Evolutionary conservation across 176 grass and related monocot genomes (phyloP).

Genomic region (Hyparrhenia diplandra): DNA sequence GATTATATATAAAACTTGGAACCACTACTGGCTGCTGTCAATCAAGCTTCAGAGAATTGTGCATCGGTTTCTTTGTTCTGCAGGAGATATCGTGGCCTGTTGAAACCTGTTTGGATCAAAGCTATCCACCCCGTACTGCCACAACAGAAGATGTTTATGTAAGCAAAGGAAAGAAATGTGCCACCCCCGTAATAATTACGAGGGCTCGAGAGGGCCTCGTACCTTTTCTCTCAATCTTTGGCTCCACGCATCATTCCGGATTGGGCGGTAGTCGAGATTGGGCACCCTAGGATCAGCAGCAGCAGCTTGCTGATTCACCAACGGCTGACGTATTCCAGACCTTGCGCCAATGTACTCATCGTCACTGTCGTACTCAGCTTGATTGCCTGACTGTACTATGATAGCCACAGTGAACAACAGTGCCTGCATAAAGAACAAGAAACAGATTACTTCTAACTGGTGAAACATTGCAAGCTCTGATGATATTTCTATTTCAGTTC

Average conservation of each 20-base stretch:
- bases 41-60: conserved; percentile 49
- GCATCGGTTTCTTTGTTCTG: conserved; percentile 49
- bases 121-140: conserved; percentile 76
- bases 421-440: conserved; percentile 43
- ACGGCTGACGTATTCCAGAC: conserved; percentile 47
- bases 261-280: conserved; percentile 78
- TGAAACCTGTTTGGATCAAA: conserved; percentile 56
- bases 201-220: background rate
- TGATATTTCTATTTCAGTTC: background rate
- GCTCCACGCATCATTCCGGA: conserved; percentile 90
- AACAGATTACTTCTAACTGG: background rate
- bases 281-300: conserved; percentile 52
- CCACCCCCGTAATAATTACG: background rate
- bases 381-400: conserved; percentile 64
- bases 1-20: background rate
- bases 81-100: conserved; percentile 43
- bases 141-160: background rate
- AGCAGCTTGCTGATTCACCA: conserved; percentile 56
- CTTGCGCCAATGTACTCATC: conserved; percentile 61
- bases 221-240: conserved; percentile 92
- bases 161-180: background rate
- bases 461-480: conserved; percentile 1
- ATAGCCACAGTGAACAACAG: conserved; percentile 70
- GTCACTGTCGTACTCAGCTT: conserved; percentile 70
- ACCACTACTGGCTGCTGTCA: background rate